Conservation (phyloP, 1,139 yeast species). For the Magnusiomyces tetraspermus region DNA sequence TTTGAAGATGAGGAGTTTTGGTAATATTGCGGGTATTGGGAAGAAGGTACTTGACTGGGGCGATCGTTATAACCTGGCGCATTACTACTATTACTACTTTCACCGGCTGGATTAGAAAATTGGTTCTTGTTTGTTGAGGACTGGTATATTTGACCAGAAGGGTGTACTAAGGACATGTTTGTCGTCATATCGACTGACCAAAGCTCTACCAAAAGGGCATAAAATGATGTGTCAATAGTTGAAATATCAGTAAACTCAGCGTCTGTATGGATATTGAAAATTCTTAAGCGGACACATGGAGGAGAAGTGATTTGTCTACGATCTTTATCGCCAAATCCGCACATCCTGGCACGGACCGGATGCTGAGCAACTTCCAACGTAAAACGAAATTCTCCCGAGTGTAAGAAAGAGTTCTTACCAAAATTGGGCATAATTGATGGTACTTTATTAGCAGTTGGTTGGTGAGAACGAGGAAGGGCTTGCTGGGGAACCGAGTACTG, state of each 20-base stretch:
- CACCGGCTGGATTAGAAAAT: not conserved
- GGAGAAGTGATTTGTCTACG: conserved; percentile 39
- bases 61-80: too few species aligned
- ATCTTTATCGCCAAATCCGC: conserved; percentile 40
- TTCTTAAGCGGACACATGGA: conserved; percentile 34
- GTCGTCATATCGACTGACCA: conserved; percentile 33
- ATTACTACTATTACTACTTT: not conserved
- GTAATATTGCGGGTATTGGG: conserved; percentile 3
- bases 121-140: not conserved
- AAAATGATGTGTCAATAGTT: conserved; percentile 29
- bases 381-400: conserved; percentile 14
- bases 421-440: not conserved
- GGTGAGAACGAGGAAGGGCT: too few species aligned
- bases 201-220: conserved; percentile 33
- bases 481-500: not conserved
- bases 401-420: conserved; percentile 4
- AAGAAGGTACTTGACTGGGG: conserved; percentile 1
- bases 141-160: conserved; percentile 16
- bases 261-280: conserved; percentile 28
- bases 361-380: conserved; percentile 34
- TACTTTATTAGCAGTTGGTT: too few species aligned
- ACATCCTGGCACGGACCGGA: conserved; percentile 40
- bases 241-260: conserved; percentile 21
- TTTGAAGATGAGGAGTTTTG: not conserved
- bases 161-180: conserved; percentile 28